These are phyloP conservation scores for Phalaenopsis hybrid DNA, from an alignment of 116 monocot species.

Conservation along the genomic window DNA sequence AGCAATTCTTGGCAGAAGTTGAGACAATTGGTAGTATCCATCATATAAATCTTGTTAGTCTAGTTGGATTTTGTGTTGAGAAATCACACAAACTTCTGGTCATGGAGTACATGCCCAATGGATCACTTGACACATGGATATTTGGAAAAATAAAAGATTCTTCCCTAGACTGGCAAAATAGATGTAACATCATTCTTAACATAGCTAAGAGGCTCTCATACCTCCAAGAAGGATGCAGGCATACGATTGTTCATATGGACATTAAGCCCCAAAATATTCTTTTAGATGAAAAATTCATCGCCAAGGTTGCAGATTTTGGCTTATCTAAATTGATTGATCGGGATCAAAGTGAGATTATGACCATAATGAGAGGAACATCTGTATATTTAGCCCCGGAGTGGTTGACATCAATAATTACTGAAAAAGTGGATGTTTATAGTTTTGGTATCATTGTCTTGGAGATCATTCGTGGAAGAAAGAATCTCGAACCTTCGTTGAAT, in stretches of 20 bases:
- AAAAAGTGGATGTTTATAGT: constrained; percentile 9
- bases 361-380: constrained; percentile 12
- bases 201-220: constrained; percentile 21
- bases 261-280: constrained; percentile 9
- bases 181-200: constrained; percentile 20
- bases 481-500: not conserved
- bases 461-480: constrained; percentile 7
- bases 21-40: constrained; percentile 19
- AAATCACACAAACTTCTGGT: constrained; percentile 33
- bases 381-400: constrained; percentile 13
- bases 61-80: constrained; percentile 19
- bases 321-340: constrained; percentile 8
- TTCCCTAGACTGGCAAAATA: constrained; percentile 24
- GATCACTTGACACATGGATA: constrained; percentile 38
- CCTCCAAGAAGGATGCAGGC: constrained; percentile 6
- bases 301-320: constrained; percentile 10
- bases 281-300: constrained; percentile 2
- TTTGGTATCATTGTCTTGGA: not conserved
- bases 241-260: constrained; percentile 11
- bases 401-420: constrained; percentile 13
- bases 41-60: constrained; percentile 14
- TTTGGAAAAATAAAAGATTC: constrained; percentile 12
- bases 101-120: constrained; percentile 30
- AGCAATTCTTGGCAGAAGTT: constrained; percentile 24
- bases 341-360: not conserved